Percentiles rank a stretch among this genome's conserved stretches.
Conservation (phyloP, 2,329 filamentous ascomycete genomes). For the Phoma sp. region DNA sequence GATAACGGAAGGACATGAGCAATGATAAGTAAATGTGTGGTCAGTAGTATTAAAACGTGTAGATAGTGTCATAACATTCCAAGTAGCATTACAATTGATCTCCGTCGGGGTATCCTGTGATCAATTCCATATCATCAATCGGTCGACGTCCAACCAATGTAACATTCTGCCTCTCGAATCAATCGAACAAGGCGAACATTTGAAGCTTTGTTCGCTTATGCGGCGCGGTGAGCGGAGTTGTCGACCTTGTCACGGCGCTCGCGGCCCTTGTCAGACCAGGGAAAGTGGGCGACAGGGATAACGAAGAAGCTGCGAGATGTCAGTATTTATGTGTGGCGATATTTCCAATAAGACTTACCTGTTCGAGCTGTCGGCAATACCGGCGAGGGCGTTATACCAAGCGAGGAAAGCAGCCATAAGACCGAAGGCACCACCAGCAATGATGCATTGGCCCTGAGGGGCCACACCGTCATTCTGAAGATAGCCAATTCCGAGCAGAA, state of each 20-base stretch:
- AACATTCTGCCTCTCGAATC: slow-evolving; percentile 5
- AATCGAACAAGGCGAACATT: slow-evolving; percentile 4
- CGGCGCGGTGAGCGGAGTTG: slow-evolving; percentile 43
- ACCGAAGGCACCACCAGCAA: slow-evolving; percentile 60
- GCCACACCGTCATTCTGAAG: slow-evolving; percentile 52
- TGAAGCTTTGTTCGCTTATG: background rate
- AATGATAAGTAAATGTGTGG: no score
- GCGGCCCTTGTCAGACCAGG: slow-evolving; percentile 70
- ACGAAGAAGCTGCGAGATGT: slow-evolving; percentile 77
- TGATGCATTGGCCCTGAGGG: slow-evolving; percentile 55
- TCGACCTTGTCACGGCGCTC: slow-evolving; percentile 47
- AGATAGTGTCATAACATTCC: background rate
- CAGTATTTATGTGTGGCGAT: slow-evolving; percentile 2
- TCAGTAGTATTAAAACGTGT: slow-evolving; percentile 12
- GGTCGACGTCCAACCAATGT: background rate
- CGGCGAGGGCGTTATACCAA: slow-evolving; percentile 62
- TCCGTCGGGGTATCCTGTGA: slow-evolving; percentile 12
- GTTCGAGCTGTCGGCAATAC: slow-evolving; percentile 62
- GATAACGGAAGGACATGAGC: no score
- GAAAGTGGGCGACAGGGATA: slow-evolving; percentile 91
- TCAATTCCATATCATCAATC: slow-evolving; percentile 8
- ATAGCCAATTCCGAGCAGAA: slow-evolving; percentile 62
- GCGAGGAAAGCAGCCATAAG: slow-evolving; percentile 60
- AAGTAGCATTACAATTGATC: slow-evolving; percentile 7
- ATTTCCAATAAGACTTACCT: slow-evolving; percentile 40